Percentiles rank a stretch among this genome's conserved stretches.
These are phyloP conservation scores for Penicillium corylophilum DNA, from an alignment of 2,329 filamentous ascomycete genomes.

Conservation along the genomic window DNA sequence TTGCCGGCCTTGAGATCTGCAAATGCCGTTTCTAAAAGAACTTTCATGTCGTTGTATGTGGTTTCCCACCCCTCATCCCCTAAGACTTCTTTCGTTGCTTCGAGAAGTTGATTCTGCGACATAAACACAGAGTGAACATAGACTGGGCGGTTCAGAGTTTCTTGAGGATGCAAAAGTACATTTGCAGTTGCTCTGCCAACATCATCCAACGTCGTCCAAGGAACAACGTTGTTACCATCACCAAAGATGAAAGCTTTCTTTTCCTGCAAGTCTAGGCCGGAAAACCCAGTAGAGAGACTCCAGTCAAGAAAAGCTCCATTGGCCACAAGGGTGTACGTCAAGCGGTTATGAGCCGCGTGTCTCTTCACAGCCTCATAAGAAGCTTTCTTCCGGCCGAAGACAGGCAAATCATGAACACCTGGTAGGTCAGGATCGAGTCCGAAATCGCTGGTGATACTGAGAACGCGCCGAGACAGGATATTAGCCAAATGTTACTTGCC, in stretches of 20 bases:
- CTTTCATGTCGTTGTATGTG: conserved; percentile 12
- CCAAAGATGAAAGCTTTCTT: neutral
- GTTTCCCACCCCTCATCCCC: conserved; percentile 4
- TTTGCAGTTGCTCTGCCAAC: conserved; percentile 14
- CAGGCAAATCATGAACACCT: conserved; percentile 16
- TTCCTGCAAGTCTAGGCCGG: neutral
- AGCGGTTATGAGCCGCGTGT: conserved; percentile 8
- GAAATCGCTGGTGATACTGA: conserved; percentile 18
- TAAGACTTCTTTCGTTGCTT: conserved; percentile 3
- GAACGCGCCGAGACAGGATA: neutral
- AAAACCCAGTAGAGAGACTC: conserved; percentile 11
- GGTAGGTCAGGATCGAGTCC: conserved; percentile 19
- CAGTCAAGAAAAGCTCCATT: conserved; percentile 17
- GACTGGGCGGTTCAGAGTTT: conserved; percentile 13
- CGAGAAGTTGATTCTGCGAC: conserved; percentile 12
- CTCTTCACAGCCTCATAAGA: conserved; percentile 18
- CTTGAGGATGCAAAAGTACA: conserved; percentile 9
- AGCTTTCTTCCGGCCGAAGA: conserved; percentile 16
- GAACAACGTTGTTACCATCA: conserved; percentile 9
- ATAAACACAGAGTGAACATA: conserved; percentile 15
- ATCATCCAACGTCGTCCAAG: conserved; percentile 18
- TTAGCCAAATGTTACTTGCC: neutral
- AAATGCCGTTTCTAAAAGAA: conserved; percentile 11
- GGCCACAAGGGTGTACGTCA: conserved; percentile 14
- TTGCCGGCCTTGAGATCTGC: conserved; percentile 10